These are phyloP conservation scores for Dittrichia graveolens DNA, from an alignment of 129 eudicot species.

Conservation along the genomic window DNA sequence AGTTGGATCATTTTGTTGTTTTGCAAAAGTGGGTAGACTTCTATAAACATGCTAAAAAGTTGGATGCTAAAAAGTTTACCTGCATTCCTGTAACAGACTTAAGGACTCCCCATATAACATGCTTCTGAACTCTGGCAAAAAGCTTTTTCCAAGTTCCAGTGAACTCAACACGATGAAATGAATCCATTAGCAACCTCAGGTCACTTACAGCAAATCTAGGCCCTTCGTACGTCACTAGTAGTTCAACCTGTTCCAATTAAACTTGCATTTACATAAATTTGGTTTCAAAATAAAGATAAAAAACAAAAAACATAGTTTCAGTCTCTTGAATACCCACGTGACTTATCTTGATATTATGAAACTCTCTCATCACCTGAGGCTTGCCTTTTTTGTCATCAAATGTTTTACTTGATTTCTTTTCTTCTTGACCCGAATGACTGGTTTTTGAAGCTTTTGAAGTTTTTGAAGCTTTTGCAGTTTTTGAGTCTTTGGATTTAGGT, in stretches of 20 bases:
- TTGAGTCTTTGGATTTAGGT: conserved; percentile 62
- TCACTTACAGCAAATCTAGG: conserved; percentile 93
- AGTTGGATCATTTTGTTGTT: too few species aligned
- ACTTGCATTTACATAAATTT: not conserved
- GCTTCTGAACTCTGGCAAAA: conserved; percentile 84
- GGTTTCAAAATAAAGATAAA: not conserved
- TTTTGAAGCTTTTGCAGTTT: conserved; percentile 64
- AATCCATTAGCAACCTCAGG: conserved; percentile 88
- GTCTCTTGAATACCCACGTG: conserved; percentile 54
- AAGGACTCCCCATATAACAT: conserved; percentile 92
- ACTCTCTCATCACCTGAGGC: conserved; percentile 83
- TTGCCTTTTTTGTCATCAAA: conserved; percentile 62
- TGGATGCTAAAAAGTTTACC: too few species aligned
- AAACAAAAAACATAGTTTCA: not conserved
- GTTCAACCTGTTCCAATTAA: conserved; percentile 61
- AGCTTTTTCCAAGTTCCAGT: conserved; percentile 94
- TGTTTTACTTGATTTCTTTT: conserved; percentile 60
- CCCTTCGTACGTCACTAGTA: conserved; percentile 89
- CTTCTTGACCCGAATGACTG: conserved; percentile 80
- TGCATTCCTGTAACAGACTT: conserved; percentile 99
- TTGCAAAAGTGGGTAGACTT: too few species aligned
- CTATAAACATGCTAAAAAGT: too few species aligned
- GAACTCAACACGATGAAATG: conserved; percentile 82
- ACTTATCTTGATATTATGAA: conserved; percentile 88
- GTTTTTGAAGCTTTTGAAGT: conserved; percentile 42